A percentile compares a stretch with the other conserved stretches of the same genome.
phyloP scores from a whole-genome alignment of 306 rosid species.

The Lathyrus tuberosus region DNA sequence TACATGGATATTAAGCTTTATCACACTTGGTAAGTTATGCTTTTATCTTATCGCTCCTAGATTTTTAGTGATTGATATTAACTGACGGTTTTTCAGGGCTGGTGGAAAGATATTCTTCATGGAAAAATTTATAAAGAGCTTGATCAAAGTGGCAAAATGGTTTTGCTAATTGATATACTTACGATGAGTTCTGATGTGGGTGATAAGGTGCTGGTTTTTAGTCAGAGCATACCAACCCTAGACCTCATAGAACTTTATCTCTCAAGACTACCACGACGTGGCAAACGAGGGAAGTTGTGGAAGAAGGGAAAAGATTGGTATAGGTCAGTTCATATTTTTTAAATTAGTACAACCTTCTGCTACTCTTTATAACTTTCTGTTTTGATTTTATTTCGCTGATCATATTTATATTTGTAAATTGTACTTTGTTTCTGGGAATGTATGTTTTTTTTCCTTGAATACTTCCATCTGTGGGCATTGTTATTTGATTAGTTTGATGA shows the following conservation, averaged over 20 bases:
- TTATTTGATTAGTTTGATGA: slow-evolving; percentile 30
- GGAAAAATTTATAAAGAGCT: slow-evolving; percentile 74
- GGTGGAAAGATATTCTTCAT: slow-evolving; percentile 93
- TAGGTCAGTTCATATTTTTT: slow-evolving; percentile 63
- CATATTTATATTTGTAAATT: slow-evolving; percentile 2
- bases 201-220: slow-evolving; percentile 93
- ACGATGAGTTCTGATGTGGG: slow-evolving; percentile 82
- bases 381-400: slow-evolving; percentile 11
- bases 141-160: slow-evolving; percentile 96
- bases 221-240: slow-evolving; percentile 97
- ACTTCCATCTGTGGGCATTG: slow-evolving; percentile 27
- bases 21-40: slow-evolving; percentile 13
- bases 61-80: slow-evolving; percentile 32
- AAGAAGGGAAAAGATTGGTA: slow-evolving; percentile 97
- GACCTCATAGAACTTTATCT: slow-evolving; percentile 90
- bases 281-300: slow-evolving; percentile 77
- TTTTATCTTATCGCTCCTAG: slow-evolving; percentile 16
- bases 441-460: slow-evolving; percentile 23
- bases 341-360: slow-evolving; percentile 32
- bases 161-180: slow-evolving; percentile 80
- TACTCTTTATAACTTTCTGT: slow-evolving; percentile 21
- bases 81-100: slow-evolving; percentile 60
- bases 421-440: slow-evolving; percentile 19
- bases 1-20: slow-evolving; percentile 9
- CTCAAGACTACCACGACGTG: slow-evolving; percentile 68